phyloP scores from a whole-genome alignment of 257 asterid species.

The Solanum pimpinellifolium region DNA sequence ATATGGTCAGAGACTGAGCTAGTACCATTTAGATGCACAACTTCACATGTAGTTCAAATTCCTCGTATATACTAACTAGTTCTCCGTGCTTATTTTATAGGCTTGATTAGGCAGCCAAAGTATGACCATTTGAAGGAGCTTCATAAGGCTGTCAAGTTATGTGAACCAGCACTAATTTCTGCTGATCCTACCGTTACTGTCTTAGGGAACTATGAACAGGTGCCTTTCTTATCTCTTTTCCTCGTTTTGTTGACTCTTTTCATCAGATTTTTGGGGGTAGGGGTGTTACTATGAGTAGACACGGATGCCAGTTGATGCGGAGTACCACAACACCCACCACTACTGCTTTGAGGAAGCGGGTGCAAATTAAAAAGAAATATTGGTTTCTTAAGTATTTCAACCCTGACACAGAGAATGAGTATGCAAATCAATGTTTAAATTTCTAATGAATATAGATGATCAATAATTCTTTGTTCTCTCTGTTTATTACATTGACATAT shows the following conservation, averaged over 20 bases:
- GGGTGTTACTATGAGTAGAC: background rate
- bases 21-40: background rate
- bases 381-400: background rate
- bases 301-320: background rate
- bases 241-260: background rate
- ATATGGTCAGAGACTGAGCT: constrained; percentile 46
- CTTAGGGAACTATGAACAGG: constrained; percentile 83
- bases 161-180: constrained; percentile 58
- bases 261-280: background rate
- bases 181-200: constrained; percentile 46
- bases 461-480: background rate
- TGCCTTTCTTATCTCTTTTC: background rate
- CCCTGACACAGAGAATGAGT: background rate
- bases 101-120: constrained; percentile 82
- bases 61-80: background rate
- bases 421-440: background rate
- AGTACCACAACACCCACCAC: background rate
- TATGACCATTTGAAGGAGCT: constrained; percentile 79
- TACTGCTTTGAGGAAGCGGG: background rate
- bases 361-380: background rate
- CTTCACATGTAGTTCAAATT: background rate
- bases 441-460: background rate
- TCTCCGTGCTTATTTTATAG: constrained; percentile 21
- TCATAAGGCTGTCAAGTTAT: constrained; percentile 64
- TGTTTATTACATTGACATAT: background rate